Evolutionary conservation across 2,329 filamentous ascomycete species (phyloP), one percentile per base, ranked within the genome.

Genomic region (Karstenula rhodostoma): DNA sequence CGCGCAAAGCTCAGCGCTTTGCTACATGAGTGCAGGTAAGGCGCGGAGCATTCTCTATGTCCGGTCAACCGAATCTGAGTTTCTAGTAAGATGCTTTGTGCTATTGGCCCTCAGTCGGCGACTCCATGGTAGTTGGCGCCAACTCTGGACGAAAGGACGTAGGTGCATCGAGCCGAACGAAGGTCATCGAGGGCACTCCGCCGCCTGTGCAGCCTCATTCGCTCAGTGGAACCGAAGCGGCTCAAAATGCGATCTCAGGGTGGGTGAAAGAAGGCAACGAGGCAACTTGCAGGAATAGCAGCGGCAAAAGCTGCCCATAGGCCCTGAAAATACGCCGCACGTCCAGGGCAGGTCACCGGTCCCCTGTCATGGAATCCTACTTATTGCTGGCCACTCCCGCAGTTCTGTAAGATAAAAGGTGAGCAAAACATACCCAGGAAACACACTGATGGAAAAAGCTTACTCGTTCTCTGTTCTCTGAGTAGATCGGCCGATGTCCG

Each of bases 21-120:
- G 43, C 29, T 47, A 48, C 27, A 51, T 33, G 52, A 51, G 37
- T 42, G 56, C 43, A 47, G 52, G 58, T 56, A 32, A 58, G 56
- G 55, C 56, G 52, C 49, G 57, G 48, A 59, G 54, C 37, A 35
- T 40, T 54, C 56, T 29, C 43, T 27, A 19, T 42, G 52, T 71
- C 70, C 70, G 70, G 70, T 71, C 59, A 72, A 64, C 53, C 48
- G 29, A 29, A 49, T 61, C 56, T 52, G 37, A 59, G 49, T 2
- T 55, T 12, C 42, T 42, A n/a, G 54, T 42, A 50, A 53, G 22
- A 37, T 46, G 55, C 23, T 32, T 40, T 22, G 58, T 54, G 48
- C 54, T 54, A 67, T 69, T 67, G 63, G 66, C 50, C 29, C 25
- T 58, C 32, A 44, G 59, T 64, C 63, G 54, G 46, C 63, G 55